Base-by-base conservation (phyloP, 345 rosid genomes). In the Alliaria petiolata region DNA sequence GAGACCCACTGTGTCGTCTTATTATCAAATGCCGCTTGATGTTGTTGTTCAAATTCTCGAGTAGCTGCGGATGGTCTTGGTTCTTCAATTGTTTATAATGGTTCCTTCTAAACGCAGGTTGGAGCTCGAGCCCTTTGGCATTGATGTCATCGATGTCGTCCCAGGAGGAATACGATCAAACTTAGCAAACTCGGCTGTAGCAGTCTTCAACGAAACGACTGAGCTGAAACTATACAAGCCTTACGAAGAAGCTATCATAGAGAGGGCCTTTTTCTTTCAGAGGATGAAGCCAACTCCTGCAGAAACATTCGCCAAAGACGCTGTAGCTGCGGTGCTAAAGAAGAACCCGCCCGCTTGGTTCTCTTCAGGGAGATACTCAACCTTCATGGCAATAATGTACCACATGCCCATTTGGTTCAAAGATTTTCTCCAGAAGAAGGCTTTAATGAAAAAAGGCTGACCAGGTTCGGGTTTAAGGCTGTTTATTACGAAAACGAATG, bases 101-200 rank as follows among this genome's bases (percentile, higher is more conserved):
- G 26, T 70, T 61, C 22, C 4, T 50, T 66, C 2, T 59, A 59
- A 67, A 20, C 50, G 77, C 80, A 90, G 98, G 78, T 81, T 90
- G 86, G 97, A 93, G 76, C 91, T 93, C 4, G 59, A 80, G 25
- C 92, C 82, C 39, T 82, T 90, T 4, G 98, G 97, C 55, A 93
- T 93, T 2, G 83, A 87, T 33, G 95, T 89, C 15, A 77, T 89
- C 71, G 83, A 75, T 42, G 91, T 93, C 34, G 96, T 79, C 15
- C 97, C 97, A 0, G 97, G 96, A 76, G 95, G 89, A 33, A 56
- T 91, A 75, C 82, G 69, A 69, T 85, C 98, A n/a, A 93, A 93
- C 83, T 82, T 91, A 9, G 95, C 84, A 39, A 87, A 77, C 63
- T 79, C 91, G 30, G 92, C 95, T 16, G 10, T 73, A 26, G 76